These are phyloP conservation scores for Fusarium sambucinum DNA, from an alignment of 2,329 filamentous ascomycete species.

Conservation along the genomic window DNA sequence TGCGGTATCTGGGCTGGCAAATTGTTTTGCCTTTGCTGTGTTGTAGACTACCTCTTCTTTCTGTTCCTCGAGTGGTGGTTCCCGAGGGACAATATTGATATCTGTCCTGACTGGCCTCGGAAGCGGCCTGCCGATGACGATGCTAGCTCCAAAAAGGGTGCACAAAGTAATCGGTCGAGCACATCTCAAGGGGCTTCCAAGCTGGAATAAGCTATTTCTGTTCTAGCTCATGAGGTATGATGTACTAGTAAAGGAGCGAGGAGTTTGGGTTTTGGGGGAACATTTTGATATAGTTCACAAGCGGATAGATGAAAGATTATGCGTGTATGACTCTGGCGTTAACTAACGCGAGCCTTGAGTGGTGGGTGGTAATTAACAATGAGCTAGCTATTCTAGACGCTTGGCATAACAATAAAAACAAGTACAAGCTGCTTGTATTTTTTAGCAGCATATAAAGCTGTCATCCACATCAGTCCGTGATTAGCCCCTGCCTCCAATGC, in stretches of 20 bases:
- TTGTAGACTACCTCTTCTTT: constrained; percentile 94
- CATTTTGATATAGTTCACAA: background rate
- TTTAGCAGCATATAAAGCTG: constrained; percentile 22
- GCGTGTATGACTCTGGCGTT: constrained; percentile 7
- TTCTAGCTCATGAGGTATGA: background rate
- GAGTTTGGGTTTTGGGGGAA: constrained; percentile 21
- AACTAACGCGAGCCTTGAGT: constrained; percentile 21
- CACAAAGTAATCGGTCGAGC: constrained; percentile 51
- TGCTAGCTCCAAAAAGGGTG: constrained; percentile 46
- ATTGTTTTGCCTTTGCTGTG: constrained; percentile 92
- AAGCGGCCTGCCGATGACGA: constrained; percentile 64
- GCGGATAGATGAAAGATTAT: constrained; percentile 4
- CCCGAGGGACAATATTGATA: constrained; percentile 86
- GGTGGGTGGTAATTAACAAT: constrained; percentile 41
- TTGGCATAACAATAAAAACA: constrained; percentile 41
- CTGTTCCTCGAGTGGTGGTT: constrained; percentile 89
- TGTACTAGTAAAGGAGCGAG: background rate
- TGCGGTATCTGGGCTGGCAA: constrained; percentile 99
- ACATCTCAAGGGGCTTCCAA: constrained; percentile 50
- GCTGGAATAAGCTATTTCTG: constrained; percentile 33
- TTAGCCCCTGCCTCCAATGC: constrained; percentile 53
- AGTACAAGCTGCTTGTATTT: constrained; percentile 37
- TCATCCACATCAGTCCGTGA: constrained; percentile 26
- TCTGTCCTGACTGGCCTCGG: constrained; percentile 91
- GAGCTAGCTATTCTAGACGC: constrained; percentile 45